Conservation (phyloP, 1,284 basidiomycete genomes). For the Moesziomyces globuligerus region DNA sequence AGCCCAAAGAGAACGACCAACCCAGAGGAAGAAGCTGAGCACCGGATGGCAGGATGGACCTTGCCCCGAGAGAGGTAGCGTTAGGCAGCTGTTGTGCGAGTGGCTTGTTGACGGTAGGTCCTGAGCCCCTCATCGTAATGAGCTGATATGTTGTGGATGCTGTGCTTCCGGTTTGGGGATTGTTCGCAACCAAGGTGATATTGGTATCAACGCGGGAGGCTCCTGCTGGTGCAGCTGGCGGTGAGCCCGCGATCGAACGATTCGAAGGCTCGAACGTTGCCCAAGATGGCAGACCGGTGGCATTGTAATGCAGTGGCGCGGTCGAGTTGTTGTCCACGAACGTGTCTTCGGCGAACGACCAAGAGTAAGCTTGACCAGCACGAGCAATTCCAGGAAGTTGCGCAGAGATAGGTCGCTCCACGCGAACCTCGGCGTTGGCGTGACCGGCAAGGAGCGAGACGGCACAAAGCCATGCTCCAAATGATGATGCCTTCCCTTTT, state of each 20-base stretch:
- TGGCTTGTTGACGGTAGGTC: slow-evolving; percentile 54
- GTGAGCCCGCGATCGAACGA: slow-evolving; percentile 53
- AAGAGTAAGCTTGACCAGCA: slow-evolving; percentile 49
- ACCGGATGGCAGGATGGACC: slow-evolving; percentile 56
- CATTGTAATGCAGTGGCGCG: slow-evolving; percentile 32
- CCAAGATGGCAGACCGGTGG: slow-evolving; percentile 54
- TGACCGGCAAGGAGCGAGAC: slow-evolving; percentile 1
- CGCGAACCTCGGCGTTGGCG: slow-evolving; percentile 23
- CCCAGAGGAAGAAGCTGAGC: slow-evolving; percentile 77
- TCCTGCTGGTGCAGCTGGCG: slow-evolving; percentile 19
- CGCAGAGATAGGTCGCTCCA: slow-evolving; percentile 35
- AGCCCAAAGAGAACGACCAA: slow-evolving; percentile 92
- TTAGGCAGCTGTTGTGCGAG: slow-evolving; percentile 58
- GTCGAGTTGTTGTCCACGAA: slow-evolving; percentile 39
- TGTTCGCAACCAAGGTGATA: slow-evolving; percentile 21
- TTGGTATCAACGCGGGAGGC: slow-evolving; percentile 4
- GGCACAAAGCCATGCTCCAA: slow-evolving; percentile 7
- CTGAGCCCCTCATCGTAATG: slow-evolving; percentile 47
- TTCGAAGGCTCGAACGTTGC: slow-evolving; percentile 48
- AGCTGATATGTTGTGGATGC: slow-evolving; percentile 43
- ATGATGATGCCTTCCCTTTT: background rate
- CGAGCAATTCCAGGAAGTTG: slow-evolving; percentile 60
- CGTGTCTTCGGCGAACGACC: slow-evolving; percentile 55
- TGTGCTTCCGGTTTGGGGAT: slow-evolving; percentile 22
- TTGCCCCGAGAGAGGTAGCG: slow-evolving; percentile 50